These are phyloP conservation scores for Malus orientalis DNA, from an alignment of 306 rosid genomes.

Conservation along the genomic window DNA sequence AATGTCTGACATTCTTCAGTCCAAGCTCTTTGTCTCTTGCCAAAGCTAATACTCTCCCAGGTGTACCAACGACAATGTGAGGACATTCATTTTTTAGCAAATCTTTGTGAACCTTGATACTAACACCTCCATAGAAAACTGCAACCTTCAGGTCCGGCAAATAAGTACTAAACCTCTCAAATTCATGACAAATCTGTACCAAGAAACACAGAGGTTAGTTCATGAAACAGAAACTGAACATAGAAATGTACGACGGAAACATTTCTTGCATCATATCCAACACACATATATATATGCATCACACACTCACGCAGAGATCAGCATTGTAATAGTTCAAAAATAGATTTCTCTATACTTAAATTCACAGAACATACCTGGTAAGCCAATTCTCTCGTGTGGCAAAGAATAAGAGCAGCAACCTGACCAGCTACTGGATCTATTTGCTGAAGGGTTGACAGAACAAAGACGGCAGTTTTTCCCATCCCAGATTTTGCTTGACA, in stretches of 20 bases:
- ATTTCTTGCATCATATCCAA: neutral
- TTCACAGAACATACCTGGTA: slow-evolving; percentile 43
- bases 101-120: slow-evolving; percentile 56
- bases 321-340: neutral
- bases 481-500: slow-evolving; percentile 76
- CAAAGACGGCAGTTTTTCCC: slow-evolving; percentile 79
- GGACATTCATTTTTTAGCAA: slow-evolving; percentile 69
- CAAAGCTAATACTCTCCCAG: slow-evolving; percentile 65
- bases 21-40: slow-evolving; percentile 67
- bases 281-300: neutral
- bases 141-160: slow-evolving; percentile 50
- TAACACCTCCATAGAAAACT: slow-evolving; percentile 71
- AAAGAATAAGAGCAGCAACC: slow-evolving; percentile 64
- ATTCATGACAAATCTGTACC: slow-evolving; percentile 62
- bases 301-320: neutral
- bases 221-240: neutral
- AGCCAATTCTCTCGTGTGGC: slow-evolving; percentile 71
- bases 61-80: slow-evolving; percentile 75
- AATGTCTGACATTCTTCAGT: slow-evolving; percentile 70
- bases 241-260: neutral
- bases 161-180: slow-evolving; percentile 67
- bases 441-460: slow-evolving; percentile 60
- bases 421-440: slow-evolving; percentile 71
- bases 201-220: neutral
- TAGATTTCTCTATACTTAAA: neutral